Conservation (phyloP, 495 filamentous ascomycete genomes). For the Penicillium coffeae region DNA sequence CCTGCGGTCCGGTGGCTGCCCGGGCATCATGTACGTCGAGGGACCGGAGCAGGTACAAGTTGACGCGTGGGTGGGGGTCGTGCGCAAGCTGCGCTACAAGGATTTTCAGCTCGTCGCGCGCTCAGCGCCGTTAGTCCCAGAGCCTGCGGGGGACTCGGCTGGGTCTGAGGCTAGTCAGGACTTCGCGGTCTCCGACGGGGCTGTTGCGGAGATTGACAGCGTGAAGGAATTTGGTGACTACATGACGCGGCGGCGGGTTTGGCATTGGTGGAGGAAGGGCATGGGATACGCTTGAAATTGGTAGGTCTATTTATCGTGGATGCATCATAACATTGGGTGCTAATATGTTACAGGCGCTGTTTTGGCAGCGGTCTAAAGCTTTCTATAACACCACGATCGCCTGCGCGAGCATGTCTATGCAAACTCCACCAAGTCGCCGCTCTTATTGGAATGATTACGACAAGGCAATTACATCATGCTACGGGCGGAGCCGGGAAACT, state of each 20-base stretch:
- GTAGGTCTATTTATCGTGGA: too few species aligned
- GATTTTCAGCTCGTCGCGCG: conserved; percentile 46
- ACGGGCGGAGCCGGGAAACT: conserved; percentile 46
- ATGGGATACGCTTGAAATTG: conserved; percentile 42
- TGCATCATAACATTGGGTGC: too few species aligned
- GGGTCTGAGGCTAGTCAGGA: not conserved
- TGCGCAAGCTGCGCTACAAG: conserved; percentile 49
- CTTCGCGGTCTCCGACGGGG: too few species aligned
- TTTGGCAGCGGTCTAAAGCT: too few species aligned
- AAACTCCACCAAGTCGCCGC: too few species aligned
- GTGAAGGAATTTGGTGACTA: conserved; percentile 45
- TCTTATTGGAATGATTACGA: too few species aligned
- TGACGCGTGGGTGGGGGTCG: conserved; percentile 52
- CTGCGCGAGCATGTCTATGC: too few species aligned
- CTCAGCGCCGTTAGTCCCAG: conserved; percentile 25
- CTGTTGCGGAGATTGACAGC: conserved; percentile 34
- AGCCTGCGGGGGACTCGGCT: not conserved
- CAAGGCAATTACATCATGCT: too few species aligned
- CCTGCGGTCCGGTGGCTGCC: conserved; percentile 61
- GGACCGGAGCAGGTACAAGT: conserved; percentile 48
- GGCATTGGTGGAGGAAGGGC: conserved; percentile 47
- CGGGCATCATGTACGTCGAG: conserved; percentile 78
- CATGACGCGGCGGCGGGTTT: conserved; percentile 40
- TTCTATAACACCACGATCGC: too few species aligned
- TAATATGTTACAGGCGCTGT: not conserved